Conservation (phyloP, 768 basidiomycete genomes). For the Amanita jacksonii region DNA sequence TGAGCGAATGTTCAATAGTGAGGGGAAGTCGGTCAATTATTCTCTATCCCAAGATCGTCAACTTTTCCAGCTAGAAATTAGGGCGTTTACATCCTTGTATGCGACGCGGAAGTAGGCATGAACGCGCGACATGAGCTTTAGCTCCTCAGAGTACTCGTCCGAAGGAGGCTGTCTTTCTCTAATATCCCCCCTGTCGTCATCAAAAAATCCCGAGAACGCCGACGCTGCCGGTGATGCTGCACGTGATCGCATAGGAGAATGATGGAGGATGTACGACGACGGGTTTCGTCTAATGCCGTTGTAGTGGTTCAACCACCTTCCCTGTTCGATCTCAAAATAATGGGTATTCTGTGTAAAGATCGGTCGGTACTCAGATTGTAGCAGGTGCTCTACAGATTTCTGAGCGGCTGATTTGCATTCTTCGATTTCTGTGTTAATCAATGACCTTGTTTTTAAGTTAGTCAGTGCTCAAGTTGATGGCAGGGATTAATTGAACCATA, state of each 20-base stretch:
- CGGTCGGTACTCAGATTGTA: not conserved
- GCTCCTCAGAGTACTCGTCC: slow-evolving; percentile 19
- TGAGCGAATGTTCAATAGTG: slow-evolving; percentile 31
- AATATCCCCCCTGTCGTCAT: no score
- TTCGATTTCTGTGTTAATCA: not conserved
- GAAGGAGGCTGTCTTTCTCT: no score
- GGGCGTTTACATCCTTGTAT: slow-evolving; percentile 25
- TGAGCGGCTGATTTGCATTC: not conserved
- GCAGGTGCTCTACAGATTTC: not conserved
- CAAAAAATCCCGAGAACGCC: no score
- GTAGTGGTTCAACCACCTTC: not conserved
- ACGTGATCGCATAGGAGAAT: no score
- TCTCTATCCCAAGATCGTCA: slow-evolving; percentile 23
- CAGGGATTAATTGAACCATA: no score
- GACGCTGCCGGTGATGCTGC: no score
- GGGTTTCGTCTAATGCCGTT: no score
- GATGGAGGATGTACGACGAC: no score
- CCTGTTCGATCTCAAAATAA: not conserved
- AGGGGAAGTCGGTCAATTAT: slow-evolving; percentile 37
- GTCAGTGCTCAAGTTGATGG: no score
- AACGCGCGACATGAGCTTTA: slow-evolving; percentile 35
- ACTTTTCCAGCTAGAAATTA: not conserved
- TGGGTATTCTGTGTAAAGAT: slow-evolving; percentile 11
- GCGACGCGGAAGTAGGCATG: slow-evolving; percentile 39
- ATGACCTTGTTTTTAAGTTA: not conserved